Evolutionary conservation across 2,329 filamentous ascomycete species (phyloP).

Genomic region (Talaromyces sp.): DNA sequence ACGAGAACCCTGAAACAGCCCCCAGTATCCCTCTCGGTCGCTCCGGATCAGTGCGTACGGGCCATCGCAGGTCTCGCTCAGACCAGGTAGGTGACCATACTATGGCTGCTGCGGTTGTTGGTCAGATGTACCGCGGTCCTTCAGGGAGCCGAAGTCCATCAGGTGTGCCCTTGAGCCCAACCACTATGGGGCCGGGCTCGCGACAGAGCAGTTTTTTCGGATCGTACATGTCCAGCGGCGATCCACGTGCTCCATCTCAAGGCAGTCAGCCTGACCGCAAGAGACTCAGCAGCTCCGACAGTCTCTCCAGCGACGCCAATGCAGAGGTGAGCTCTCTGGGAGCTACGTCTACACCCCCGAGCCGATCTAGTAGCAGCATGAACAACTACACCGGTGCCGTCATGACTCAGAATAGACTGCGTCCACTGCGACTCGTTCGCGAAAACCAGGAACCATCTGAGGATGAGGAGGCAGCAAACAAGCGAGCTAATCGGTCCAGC

Average conservation of each 20-base stretch:
- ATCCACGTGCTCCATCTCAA: slow-evolving; percentile 49
- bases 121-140: slow-evolving; percentile 81
- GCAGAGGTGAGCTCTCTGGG: slow-evolving; percentile 42
- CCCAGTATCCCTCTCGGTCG: slow-evolving; percentile 45
- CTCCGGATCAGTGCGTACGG: slow-evolving; percentile 35
- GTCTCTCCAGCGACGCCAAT: slow-evolving; percentile 46
- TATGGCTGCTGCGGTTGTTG: slow-evolving; percentile 65
- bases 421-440: slow-evolving; percentile 81
- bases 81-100: slow-evolving; percentile 41
- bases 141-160: slow-evolving; percentile 33
- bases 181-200: slow-evolving; percentile 36
- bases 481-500: slow-evolving; percentile 43
- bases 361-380: slow-evolving; percentile 62
- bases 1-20: slow-evolving; percentile 45
- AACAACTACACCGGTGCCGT: slow-evolving; percentile 64
- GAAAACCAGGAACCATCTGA: slow-evolving; percentile 55
- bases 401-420: slow-evolving; percentile 65
- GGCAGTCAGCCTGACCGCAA: slow-evolving; percentile 43
- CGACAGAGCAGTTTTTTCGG: slow-evolving; percentile 36
- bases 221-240: slow-evolving; percentile 50
- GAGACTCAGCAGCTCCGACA: slow-evolving; percentile 64
- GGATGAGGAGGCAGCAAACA: slow-evolving; percentile 41
- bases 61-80: slow-evolving; percentile 47
- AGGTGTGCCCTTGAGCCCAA: slow-evolving; percentile 53
- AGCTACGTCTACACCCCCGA: slow-evolving; percentile 50